A percentile compares a stretch with the other conserved stretches of the same genome.
Evolutionary conservation across 2,329 filamentous ascomycete genomes (phyloP).

Genomic region (Cercospora janseana): DNA sequence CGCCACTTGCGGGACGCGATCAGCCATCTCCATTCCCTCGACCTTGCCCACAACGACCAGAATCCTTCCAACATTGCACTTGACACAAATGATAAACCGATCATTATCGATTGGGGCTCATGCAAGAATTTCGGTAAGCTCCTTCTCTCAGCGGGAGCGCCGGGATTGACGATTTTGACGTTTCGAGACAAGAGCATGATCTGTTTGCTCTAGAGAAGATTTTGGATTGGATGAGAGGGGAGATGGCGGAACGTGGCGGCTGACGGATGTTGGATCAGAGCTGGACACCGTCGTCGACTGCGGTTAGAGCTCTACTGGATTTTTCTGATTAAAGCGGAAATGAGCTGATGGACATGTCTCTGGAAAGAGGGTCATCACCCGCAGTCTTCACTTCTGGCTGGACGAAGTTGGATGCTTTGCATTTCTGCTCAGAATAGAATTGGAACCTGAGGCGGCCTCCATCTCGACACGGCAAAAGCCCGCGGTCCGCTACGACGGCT

Average conservation of each 20-base stretch:
- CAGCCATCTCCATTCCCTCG: constrained; percentile 36
- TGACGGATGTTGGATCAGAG: no score
- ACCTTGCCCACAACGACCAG: constrained; percentile 39
- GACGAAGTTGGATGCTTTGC: no score
- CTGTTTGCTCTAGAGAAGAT: constrained; percentile 30
- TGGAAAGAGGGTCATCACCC: no score
- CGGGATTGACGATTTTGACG: constrained; percentile 30
- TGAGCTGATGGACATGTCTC: no score
- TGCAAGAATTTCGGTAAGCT: constrained; percentile 30
- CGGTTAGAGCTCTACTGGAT: no score
- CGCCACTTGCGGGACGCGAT: constrained; percentile 29
- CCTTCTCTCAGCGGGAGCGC: constrained; percentile 31
- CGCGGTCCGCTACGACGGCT: no score
- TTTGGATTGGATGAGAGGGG: constrained; percentile 24
- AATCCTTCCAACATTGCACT: constrained; percentile 39
- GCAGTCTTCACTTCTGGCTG: no score
- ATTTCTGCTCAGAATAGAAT: no score
- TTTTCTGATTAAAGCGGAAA: no score
- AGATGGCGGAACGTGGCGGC: neutral
- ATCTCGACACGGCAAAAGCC: no score
- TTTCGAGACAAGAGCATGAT: constrained; percentile 20
- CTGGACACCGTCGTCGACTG: no score
- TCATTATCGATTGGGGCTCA: constrained; percentile 39
- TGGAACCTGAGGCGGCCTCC: no score
- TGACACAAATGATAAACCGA: constrained; percentile 27